Evolutionary conservation across 108 stramenopile species (phyloP).

Genomic region (Schizochytrium sp.): DNA sequence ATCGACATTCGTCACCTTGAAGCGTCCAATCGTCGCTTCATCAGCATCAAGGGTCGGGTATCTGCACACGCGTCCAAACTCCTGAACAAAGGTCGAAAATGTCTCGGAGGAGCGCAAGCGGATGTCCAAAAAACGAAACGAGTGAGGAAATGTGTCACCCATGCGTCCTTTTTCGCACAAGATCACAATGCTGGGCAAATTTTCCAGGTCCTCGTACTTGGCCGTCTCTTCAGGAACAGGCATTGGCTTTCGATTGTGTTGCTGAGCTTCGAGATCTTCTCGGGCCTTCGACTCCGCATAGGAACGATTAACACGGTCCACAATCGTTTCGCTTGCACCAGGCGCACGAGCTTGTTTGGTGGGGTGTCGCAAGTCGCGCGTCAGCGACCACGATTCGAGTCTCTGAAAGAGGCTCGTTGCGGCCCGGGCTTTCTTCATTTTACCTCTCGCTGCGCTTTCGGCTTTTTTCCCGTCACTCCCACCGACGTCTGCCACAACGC

Average conservation of each 20-base stretch:
- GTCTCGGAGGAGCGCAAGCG: neutral
- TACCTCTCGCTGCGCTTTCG: neutral
- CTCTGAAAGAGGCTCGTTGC: neutral
- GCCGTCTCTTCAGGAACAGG: neutral
- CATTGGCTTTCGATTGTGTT: neutral
- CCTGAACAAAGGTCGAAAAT: neutral
- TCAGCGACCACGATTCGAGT: neutral
- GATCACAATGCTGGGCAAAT: neutral
- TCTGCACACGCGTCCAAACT: neutral
- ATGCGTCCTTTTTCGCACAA: neutral
- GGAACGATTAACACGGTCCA: neutral
- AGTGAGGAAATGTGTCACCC: neutral
- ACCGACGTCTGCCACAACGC: neutral
- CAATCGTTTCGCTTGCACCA: neutral
- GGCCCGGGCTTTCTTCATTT: neutral
- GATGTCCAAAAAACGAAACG: neutral
- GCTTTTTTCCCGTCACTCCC: neutral
- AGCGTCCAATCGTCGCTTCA: neutral
- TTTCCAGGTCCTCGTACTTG: neutral
- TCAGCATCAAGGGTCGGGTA: neutral
- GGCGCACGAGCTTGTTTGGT: neutral
- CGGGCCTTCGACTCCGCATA: neutral
- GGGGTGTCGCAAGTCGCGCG: neutral
- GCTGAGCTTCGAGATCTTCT: neutral
- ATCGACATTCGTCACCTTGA: too few relatives aligned